Base-by-base conservation (phyloP, 208 protist genomes). In the Endotrypanum monterogeii region DNA sequence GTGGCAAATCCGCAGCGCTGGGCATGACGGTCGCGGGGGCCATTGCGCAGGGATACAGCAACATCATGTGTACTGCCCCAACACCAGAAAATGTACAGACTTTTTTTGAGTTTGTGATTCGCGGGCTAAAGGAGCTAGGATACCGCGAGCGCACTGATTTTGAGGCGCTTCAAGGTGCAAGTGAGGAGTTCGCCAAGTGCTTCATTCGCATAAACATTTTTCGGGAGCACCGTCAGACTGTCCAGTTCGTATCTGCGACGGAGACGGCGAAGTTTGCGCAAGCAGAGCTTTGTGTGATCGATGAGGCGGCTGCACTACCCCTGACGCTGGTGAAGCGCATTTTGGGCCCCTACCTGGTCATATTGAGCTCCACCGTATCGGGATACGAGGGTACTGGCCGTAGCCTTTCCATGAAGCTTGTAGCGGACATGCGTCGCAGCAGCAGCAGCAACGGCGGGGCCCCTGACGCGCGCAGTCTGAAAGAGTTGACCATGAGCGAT, bases 271-370 rank as follows among this genome's bases (percentile, higher is more conserved):
- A 96, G 80, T 96, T 99, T 63, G 94, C 95, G 25, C 98, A 99
- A 84, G 98, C 98, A 14, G 98, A 99, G 86, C 81, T 99, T n/a
- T 82, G 99, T 3, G 98, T 99, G 12, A 98, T 99, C 69, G 99
- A 99, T 84, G 99, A 99, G 86, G 99, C 99, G 1, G 99, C 99
- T 11, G 99, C 99, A 20, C 99, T 99, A 46, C 99, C 99, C 8
- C 91, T 99, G 32, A 96, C 98, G 28, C 77, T 99, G 16, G 99
- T 99, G 48, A 91, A 98, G 60, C 88, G 92, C 68, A 94, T 99
- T 66, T 70, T 99, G 4, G 98, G 99, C 2, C 89, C 98, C 9
- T 99, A 99, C 81, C 89, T 99, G n/a, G 94, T 99, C 41, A 99
- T 99, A 69, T 83, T 99, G 37, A 97, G 98, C 1, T 99, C 98